These are phyloP conservation scores for Fraxinus platypoda DNA, from an alignment of 305 asterid species.

Conservation along the genomic window DNA sequence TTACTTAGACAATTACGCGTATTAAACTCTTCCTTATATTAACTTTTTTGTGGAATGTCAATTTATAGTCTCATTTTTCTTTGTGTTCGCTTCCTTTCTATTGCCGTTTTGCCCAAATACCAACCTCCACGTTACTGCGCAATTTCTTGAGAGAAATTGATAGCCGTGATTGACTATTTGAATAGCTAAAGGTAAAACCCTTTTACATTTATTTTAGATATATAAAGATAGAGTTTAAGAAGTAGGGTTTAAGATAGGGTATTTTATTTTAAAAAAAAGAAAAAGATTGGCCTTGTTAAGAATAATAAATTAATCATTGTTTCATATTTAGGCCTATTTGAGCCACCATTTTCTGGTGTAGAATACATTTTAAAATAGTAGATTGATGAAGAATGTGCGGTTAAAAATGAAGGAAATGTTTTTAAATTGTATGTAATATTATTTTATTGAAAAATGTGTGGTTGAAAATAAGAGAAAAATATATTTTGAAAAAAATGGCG, in stretches of 20 bases:
- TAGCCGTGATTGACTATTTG: neutral
- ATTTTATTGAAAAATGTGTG: too few relatives aligned
- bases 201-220: neutral
- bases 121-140: conserved; percentile 16
- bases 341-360: too few relatives aligned
- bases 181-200: neutral
- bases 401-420: too few relatives aligned
- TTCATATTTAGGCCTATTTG: neutral
- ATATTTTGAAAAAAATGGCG: too few relatives aligned
- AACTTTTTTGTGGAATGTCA: neutral
- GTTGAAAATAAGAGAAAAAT: too few relatives aligned
- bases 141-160: conserved; percentile 11
- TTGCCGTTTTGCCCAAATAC: neutral
- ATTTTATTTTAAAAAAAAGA: too few relatives aligned
- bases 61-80: neutral
- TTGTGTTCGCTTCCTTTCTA: neutral
- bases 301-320: neutral
- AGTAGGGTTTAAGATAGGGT: neutral
- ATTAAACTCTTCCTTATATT: neutral
- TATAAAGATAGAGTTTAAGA: neutral
- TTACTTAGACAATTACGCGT: conserved; percentile 14
- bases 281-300: too few relatives aligned
- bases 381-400: too few relatives aligned
- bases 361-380: too few relatives aligned
- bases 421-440: too few relatives aligned